Conservation (phyloP, 441 rosid species). For the Populus hybrid region DNA sequence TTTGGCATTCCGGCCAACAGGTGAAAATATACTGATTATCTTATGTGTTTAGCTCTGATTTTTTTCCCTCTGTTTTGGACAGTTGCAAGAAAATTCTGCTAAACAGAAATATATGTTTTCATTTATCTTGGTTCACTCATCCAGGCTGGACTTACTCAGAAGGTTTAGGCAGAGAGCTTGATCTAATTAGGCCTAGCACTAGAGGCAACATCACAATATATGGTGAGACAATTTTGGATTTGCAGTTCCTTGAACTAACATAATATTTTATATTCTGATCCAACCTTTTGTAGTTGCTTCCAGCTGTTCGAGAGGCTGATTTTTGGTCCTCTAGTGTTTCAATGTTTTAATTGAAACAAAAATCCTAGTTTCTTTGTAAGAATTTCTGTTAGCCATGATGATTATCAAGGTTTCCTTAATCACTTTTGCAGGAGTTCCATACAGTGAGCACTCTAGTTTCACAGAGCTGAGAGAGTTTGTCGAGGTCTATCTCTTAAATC, state of each 20-base stretch:
- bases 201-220: conserved; percentile 64
- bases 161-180: conserved; percentile 55
- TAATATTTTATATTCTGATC: conserved; percentile 8
- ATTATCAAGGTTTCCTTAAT: conserved; percentile 6
- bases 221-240: conserved; percentile 44
- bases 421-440: conserved; percentile 65
- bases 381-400: conserved; percentile 3
- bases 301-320: conserved; percentile 14
- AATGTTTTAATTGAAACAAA: not conserved
- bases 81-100: not conserved
- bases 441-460: conserved; percentile 89
- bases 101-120: not conserved
- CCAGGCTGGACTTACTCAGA: conserved; percentile 83
- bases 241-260: conserved; percentile 16
- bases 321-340: not conserved
- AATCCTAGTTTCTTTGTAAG: not conserved
- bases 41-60: not conserved
- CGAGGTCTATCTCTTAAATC: conserved; percentile 39
- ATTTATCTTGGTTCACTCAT: conserved; percentile 6
- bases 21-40: conserved; percentile 23
- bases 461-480: conserved; percentile 74
- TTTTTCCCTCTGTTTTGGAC: not conserved
- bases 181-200: conserved; percentile 57
- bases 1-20: conserved; percentile 85
- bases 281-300: not conserved